Evolutionary conservation across 2,329 filamentous ascomycete genomes (phyloP), one percentile per base, ranked within the genome.

Genomic region (Paraphoma sp.): DNA sequence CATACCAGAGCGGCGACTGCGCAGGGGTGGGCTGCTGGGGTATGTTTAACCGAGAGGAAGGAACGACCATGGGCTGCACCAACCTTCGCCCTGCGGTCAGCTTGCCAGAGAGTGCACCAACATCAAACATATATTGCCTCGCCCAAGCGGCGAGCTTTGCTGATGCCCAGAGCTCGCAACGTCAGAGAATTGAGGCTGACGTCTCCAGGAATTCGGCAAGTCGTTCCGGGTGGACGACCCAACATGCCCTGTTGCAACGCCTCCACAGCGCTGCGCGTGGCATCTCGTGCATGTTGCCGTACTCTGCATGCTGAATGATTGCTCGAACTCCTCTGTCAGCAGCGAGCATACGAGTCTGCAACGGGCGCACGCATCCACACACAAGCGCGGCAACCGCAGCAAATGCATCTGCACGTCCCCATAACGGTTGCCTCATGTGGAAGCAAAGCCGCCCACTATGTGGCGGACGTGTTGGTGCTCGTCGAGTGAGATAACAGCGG

Each of bases 381-480:
- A 23, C 51, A 70, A 68, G 66, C 70, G 70, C 68, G 70, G 63
- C 55, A 71, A 65, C 67, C 69, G 69, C 71, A 66, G 59, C 44
- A 57, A 38, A 33, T 16, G 56, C 57, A 49, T 54, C 59, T 57
- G 62, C 56, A 36, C 33, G 14, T 36, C 33, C 33, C 33, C 33
- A 51, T 60, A 50, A 48, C 50, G 33, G 33, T 36, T 36, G 49
- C 67, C 66, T 56, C 46, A 63, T 72, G 45, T 58, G 71, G 71
- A 58, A 75, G 53, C 48, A 73, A 64, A 56, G 60, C 71, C 71
- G 71, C 29, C 48, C 40, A 40, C 28, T 46, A 36, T 49, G 46
- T 23, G 48, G 43, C 52, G 43, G 55, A 59, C 30, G 31, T 46
- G 23, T 48, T 45, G 36, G 43, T 40, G 18, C 40, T 48, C 45